Base-by-base conservation (phyloP, 441 rosid genomes). In the Monsonia emarginata region DNA sequence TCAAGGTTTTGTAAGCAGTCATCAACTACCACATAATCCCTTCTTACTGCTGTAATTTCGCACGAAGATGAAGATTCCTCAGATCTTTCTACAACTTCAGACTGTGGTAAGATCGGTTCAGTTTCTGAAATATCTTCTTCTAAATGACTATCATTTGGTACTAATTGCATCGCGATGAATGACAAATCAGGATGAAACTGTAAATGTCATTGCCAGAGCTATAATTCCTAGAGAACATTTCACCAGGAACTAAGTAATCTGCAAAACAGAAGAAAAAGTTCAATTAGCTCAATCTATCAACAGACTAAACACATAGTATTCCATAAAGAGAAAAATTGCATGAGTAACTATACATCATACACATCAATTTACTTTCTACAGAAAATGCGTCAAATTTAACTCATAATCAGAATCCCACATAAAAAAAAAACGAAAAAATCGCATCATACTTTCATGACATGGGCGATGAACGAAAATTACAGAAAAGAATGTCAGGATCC, bases 131-230 rank as follows among this genome's bases (percentile, higher is more conserved):
- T 65, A 75, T 88, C 88, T 67, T 88, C 88, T 67, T 61, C 69
- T 56, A 27, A 56, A 59, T 3, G 76, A 79, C 81, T 83, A 82
- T 84, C 96, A 84, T 81, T 85, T 76, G 88, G 79, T 67, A 78
- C 93, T 82, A 89, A 84, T 79, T 86, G 95, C 99, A 95, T 91
- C 62, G 77, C 84, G 82, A 76, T 81, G 56, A 54, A 68, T 62
- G 61, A 59, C 9, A 61, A 65, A 74, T 65, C 73, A 69, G 72
- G 75, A 73, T 67, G 27, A 69, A 52, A 64, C 44, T 59, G 63
- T 50, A 72, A 76, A 68, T 61, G 65, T 75, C 84, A 78, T 78
- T 28, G 76, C 75, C 73, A 70, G 65, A 52, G 68, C 78, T 68
- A 74, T 42, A 78, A 34, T 22, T 59, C 71, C 75, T 46, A 59